Percentiles rank a stretch among this genome's conserved stretches.
Evolutionary conservation across 192 early-diverging fungal genomes (phyloP).

Genomic region (Diversispora epigaea): DNA sequence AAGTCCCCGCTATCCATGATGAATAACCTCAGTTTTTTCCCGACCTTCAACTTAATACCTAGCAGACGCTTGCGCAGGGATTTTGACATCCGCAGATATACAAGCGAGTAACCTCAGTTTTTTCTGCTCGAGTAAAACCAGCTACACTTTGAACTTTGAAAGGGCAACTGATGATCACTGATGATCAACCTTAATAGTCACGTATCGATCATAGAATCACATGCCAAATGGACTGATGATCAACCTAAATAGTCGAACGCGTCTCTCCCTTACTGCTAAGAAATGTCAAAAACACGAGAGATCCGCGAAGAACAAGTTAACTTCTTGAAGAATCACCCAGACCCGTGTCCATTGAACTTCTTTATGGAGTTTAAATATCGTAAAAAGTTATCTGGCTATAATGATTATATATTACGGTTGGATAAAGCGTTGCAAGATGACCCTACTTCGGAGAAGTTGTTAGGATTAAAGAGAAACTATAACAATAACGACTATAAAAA

Average conservation of each 20-base stretch:
- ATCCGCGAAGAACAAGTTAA: constrained; percentile 25
- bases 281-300: constrained; percentile 17
- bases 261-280: neutral
- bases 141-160: constrained; percentile 7
- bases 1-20: constrained; percentile 17
- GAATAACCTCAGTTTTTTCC: too few species aligned
- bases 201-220: neutral
- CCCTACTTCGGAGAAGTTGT: constrained; percentile 18
- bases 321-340: constrained; percentile 23
- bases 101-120: too few species aligned
- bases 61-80: too few species aligned
- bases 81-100: too few species aligned
- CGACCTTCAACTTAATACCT: too few species aligned
- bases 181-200: neutral
- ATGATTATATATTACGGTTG: constrained; percentile 23
- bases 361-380: constrained; percentile 25
- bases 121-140: too few species aligned
- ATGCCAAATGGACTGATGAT: neutral
- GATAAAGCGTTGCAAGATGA: constrained; percentile 6
- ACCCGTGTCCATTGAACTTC: constrained; percentile 21
- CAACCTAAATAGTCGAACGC: too few species aligned
- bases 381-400: constrained; percentile 18
- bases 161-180: too few species aligned
- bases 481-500: neutral
- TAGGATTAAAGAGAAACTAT: neutral